phyloP scores from a whole-genome alignment of 1,284 basidiomycete genomes.

The Fomitiporia mediterranea region DNA sequence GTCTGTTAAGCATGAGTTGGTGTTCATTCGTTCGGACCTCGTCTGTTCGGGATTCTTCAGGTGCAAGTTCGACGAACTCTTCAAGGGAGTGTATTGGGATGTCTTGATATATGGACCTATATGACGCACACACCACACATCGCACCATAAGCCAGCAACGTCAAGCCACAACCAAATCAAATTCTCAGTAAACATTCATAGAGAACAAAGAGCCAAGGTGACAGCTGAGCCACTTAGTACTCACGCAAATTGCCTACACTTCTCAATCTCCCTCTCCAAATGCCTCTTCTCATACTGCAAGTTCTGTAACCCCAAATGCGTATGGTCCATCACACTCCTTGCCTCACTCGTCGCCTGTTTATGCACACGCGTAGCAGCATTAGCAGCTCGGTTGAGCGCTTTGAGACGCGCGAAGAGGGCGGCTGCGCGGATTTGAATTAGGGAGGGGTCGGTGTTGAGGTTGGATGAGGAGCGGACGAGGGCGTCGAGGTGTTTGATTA shows the following conservation, averaged over 20 bases:
- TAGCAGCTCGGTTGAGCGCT: conserved; percentile 66
- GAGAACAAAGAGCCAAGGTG: conserved; percentile 20
- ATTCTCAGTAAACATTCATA: neutral
- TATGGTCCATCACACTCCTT: conserved; percentile 78
- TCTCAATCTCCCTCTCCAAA: conserved; percentile 80
- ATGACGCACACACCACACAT: neutral
- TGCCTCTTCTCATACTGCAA: conserved; percentile 79
- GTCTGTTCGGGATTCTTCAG: conserved; percentile 56
- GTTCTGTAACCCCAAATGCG: conserved; percentile 76
- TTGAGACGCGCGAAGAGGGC: conserved; percentile 73
- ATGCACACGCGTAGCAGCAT: conserved; percentile 58
- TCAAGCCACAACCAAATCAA: neutral
- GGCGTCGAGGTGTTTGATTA: conserved; percentile 56
- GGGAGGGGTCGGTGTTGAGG: conserved; percentile 43
- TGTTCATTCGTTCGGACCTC: conserved; percentile 63
- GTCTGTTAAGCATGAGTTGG: conserved; percentile 75
- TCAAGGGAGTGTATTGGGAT: conserved; percentile 63
- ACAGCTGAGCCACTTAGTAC: too few relatives aligned
- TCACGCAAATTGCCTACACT: conserved; percentile 81
- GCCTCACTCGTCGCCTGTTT: conserved; percentile 73
- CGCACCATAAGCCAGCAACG: neutral
- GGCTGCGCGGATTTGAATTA: conserved; percentile 57
- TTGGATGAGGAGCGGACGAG: conserved; percentile 48
- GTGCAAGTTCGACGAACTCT: conserved; percentile 61
- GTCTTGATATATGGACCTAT: conserved; percentile 78